These are phyloP conservation scores for Epichloe sylvatica DNA, from an alignment of 2,329 filamentous ascomycete genomes.

Conservation along the genomic window DNA sequence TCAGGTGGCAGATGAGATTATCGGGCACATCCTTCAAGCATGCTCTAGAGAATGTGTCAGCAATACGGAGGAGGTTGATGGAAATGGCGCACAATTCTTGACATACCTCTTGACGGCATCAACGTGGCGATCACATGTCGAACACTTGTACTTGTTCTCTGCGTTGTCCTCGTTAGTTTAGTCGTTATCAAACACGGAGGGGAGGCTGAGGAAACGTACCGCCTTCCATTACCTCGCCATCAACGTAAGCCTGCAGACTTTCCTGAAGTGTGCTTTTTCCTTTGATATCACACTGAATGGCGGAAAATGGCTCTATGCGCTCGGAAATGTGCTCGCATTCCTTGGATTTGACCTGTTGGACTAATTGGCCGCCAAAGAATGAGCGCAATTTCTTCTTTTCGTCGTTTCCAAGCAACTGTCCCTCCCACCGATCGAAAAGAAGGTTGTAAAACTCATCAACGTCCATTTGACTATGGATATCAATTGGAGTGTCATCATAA, in stretches of 20 bases:
- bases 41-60: conserved; percentile 37
- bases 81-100: background rate
- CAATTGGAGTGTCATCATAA: conserved; percentile 69
- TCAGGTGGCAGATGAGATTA: conserved; percentile 90
- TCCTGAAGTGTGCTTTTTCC: conserved; percentile 74
- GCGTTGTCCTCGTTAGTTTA: background rate
- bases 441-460: conserved; percentile 96
- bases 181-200: background rate
- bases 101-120: conserved; percentile 74
- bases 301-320: conserved; percentile 76
- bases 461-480: conserved; percentile 88
- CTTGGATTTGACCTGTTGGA: conserved; percentile 90
- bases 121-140: conserved; percentile 74
- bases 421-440: conserved; percentile 82
- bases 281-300: conserved; percentile 92
- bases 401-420: conserved; percentile 54
- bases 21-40: conserved; percentile 88
- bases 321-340: conserved; percentile 92
- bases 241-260: conserved; percentile 86
- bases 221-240: conserved; percentile 92
- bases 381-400: conserved; percentile 61
- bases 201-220: conserved; percentile 27
- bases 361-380: conserved; percentile 82
- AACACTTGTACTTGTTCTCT: conserved; percentile 98
- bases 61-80: background rate